phyloP scores from a whole-genome alignment of 2,329 filamentous ascomycete genomes.

The Pseudogymnoascus sp. region DNA sequence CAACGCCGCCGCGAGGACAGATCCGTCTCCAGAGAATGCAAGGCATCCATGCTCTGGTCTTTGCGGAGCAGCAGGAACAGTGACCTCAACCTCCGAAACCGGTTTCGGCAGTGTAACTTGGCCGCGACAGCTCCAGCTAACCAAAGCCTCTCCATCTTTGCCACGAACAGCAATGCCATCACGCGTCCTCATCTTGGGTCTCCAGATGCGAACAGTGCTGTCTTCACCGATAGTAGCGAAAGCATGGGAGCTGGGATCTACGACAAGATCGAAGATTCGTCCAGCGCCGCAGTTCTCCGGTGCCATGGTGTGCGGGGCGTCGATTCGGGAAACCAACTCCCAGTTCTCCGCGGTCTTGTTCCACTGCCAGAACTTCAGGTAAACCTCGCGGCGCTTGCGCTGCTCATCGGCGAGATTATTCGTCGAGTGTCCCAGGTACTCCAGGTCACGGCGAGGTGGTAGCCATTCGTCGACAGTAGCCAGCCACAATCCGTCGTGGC shows the following conservation, averaged over 20 bases:
- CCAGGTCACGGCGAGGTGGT: slow-evolving; percentile 61
- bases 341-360: slow-evolving; percentile 50
- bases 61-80: slow-evolving; percentile 29
- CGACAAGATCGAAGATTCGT: slow-evolving; percentile 62
- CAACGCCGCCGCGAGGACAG: slow-evolving; percentile 64
- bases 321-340: slow-evolving; percentile 73
- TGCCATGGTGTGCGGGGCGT: slow-evolving; percentile 64
- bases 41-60: slow-evolving; percentile 49
- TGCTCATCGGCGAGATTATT: slow-evolving; percentile 39
- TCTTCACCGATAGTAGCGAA: slow-evolving; percentile 86
- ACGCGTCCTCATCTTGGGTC: slow-evolving; percentile 59
- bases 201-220: slow-evolving; percentile 71
- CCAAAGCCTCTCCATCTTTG: slow-evolving; percentile 47
- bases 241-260: slow-evolving; percentile 58
- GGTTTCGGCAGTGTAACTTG: slow-evolving; percentile 41
- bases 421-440: slow-evolving; percentile 43
- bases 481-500: slow-evolving; percentile 77
- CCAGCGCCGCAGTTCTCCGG: slow-evolving; percentile 41
- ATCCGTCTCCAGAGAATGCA: slow-evolving; percentile 76
- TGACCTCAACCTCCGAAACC: slow-evolving; percentile 29
- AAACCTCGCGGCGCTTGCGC: slow-evolving; percentile 57
- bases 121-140: slow-evolving; percentile 67
- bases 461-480: slow-evolving; percentile 89
- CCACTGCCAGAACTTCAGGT: slow-evolving; percentile 84
- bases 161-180: slow-evolving; percentile 59